Evolutionary conservation across 2,329 filamentous ascomycete species (phyloP), one percentile per base, ranked within the genome.

Genomic region (Neonectria neomacrospora): DNA sequence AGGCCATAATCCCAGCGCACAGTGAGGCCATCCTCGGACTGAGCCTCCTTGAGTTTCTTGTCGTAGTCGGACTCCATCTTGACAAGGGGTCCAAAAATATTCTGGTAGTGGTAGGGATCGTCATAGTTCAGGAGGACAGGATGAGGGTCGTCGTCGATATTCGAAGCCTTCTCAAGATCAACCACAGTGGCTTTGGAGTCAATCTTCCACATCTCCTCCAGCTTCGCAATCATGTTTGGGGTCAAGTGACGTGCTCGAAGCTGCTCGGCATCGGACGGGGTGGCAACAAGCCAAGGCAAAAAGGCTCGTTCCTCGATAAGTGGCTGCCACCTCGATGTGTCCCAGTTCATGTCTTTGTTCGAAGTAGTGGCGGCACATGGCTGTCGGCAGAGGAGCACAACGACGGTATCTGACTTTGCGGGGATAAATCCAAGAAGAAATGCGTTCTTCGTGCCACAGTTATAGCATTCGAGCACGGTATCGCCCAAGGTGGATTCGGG

Each of bases 41-140:
- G 96, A 1, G 95, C 94, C 78, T 99, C 96, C 81, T 99, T 99
- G 72, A 99, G 86, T 80, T 99, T 98, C 79, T 96, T 95, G 79
- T 99, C 96, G 76, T 99, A 99, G 80, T 99, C 96, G 45, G 96
- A 97, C 79, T 99, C 96, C 80, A 99, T 99, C 83, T 98, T 99
- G 74, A 99, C 96, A 14, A 99, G 85, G 1, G 96, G 96, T 0
- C 96, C 96, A 77, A 99, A 99, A 34, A 98, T 96, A 75, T 98
- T 99, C 80, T 99, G 96, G 74, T 99, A 99, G 75, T 99, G 95
- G 77, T 94, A 99, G 0, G 96, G 94, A 78, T 99, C 96, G 62
- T 98, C 96, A 76, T 99, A 99, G 71, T 94, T 92, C 44, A 98
- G 84, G 23, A 97, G 84, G 8, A 99, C 96, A 2, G 95, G 94